These are phyloP conservation scores for Ophioceras dolichostomum DNA, from an alignment of 2,329 filamentous ascomycete genomes.

Conservation along the genomic window DNA sequence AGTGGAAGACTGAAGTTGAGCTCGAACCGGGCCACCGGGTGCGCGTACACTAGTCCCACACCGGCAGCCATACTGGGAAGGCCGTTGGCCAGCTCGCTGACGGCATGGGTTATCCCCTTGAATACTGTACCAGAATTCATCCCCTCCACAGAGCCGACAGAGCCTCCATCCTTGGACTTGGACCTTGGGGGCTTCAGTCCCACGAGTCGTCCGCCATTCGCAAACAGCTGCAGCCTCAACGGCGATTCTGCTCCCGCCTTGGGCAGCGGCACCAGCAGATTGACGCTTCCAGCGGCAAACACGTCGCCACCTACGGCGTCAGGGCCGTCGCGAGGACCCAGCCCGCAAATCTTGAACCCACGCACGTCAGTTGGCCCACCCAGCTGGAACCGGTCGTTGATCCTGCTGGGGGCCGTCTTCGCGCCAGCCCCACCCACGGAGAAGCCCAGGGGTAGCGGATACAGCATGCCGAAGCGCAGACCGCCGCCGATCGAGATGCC, in stretches of 20 bases:
- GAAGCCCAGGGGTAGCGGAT: conserved; percentile 60
- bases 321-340: conserved; percentile 75
- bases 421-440: conserved; percentile 40
- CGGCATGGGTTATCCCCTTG: conserved; percentile 43
- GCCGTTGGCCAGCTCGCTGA: conserved; percentile 60
- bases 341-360: conserved; percentile 79
- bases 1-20: conserved; percentile 89
- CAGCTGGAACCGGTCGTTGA: conserved; percentile 92
- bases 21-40: conserved; percentile 87
- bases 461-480: conserved; percentile 70
- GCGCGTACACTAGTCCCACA: conserved; percentile 85
- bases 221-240: conserved; percentile 77
- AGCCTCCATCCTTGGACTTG: conserved; percentile 21
- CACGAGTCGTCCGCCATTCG: conserved; percentile 79
- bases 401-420: conserved; percentile 54
- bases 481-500: conserved; percentile 77
- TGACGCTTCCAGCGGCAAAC: conserved; percentile 80
- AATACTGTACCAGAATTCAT: conserved; percentile 33
- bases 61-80: conserved; percentile 79
- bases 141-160: conserved; percentile 4
- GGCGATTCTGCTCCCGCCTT: conserved; percentile 71
- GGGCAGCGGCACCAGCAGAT: conserved; percentile 75
- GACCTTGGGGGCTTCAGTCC: conserved; percentile 49
- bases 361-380: conserved; percentile 91
- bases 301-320: conserved; percentile 88